Evolutionary conservation across 306 rosid species (phyloP).

Genomic region (Cajanus cajan): DNA sequence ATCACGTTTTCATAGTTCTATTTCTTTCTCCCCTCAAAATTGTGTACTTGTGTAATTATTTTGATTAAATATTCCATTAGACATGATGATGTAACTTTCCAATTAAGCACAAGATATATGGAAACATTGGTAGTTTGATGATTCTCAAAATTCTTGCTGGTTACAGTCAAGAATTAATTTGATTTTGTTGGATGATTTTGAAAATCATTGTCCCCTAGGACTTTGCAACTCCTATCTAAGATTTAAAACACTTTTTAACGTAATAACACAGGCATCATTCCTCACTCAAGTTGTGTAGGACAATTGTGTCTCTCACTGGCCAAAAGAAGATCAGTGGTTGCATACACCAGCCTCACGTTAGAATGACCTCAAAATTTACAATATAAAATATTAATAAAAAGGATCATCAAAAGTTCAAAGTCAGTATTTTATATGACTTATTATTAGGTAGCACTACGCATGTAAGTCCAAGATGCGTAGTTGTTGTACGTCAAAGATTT

Average conservation of each 20-base stretch:
- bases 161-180: conserved; percentile 5
- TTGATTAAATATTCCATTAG: conserved; percentile 1
- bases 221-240: background rate
- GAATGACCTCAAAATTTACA: conserved; percentile 27
- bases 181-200: conserved; percentile 23
- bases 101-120: background rate
- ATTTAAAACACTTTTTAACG: conserved; percentile 16
- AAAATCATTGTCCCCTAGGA: conserved; percentile 16
- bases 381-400: background rate
- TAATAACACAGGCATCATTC: conserved; percentile 25
- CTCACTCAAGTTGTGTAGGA: conserved; percentile 11
- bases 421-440: background rate
- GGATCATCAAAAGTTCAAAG: background rate
- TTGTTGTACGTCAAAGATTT: background rate
- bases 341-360: conserved; percentile 38
- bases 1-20: background rate
- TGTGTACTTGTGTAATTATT: background rate
- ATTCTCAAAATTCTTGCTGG: background rate
- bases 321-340: conserved; percentile 21
- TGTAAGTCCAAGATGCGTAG: background rate
- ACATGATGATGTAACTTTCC: conserved; percentile 9
- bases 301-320: conserved; percentile 24
- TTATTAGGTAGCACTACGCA: conserved; percentile 10
- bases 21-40: background rate
- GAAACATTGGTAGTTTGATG: background rate